Evolutionary conservation across 2,329 filamentous ascomycete species (phyloP), one percentile per base, ranked within the genome.

Genomic region (Penicillium frequentans): DNA sequence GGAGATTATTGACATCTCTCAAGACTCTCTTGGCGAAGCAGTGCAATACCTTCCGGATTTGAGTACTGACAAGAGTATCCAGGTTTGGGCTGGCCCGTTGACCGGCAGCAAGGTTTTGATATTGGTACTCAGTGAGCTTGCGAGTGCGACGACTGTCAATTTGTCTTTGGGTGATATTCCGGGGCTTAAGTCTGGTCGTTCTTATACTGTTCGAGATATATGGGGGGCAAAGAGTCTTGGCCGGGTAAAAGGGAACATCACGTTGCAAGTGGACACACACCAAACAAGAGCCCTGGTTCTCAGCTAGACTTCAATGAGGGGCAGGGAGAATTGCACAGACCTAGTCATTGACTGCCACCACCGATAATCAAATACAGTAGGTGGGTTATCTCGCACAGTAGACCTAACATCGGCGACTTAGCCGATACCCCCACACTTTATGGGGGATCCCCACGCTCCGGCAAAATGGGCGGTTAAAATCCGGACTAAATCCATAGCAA

Each of bases 301-400:
- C 35, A 19, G n/a, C 3, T 39, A 39, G 3, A 19, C 35, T 13
- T 10, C 16, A 39, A 19, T 5, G n/a, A 39, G 35, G 16, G 16
- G 9, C n/a, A 4, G 0, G 2, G 14, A 16, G 5, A 16, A 3
- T 6, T 1, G 6, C 1, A 16, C 0, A 13, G 31, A 16, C 5
- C 11, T 31, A 31, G 29, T 13, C 11, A 5, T 2, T 16, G 31
- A 3, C 13, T 33, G 31, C 31, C 5, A 33, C 14, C 13, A 33
- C 16, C 31, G 3, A 39, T 19, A 4, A 19, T 10, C n/a, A n/a
- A 39, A 9, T 19, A 5, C 9, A 39, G 19, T 39, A 39, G 35
- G 35, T 39, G 35, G 35, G 35, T 19, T 39, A n/a, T 39, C 35
- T 39, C 7, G 35, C 16, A 39, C 2, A 39, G n/a, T 9, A 19